A percentile compares a stretch with the other conserved stretches of the same genome.
Conservation (phyloP, 192 early-diverging fungal genomes). For the Diversispora epigaea region DNA sequence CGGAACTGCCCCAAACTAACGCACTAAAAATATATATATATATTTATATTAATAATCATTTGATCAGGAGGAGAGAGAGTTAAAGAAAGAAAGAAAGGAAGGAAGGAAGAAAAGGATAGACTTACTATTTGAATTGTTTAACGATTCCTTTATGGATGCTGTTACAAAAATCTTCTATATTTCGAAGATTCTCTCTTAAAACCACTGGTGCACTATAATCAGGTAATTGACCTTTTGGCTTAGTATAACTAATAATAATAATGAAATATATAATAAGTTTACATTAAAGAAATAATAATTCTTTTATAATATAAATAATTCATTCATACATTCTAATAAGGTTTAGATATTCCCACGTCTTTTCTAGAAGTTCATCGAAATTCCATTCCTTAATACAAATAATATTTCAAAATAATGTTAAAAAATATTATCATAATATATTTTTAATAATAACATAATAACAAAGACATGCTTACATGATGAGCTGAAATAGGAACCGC, state of each 20-base stretch:
- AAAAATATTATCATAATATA: background rate
- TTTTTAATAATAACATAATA: background rate
- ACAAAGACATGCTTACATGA: slow-evolving; percentile 6
- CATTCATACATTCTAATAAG: slow-evolving; percentile 70
- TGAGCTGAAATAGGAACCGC: slow-evolving; percentile 73
- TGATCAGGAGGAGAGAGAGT: background rate
- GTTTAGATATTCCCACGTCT: slow-evolving; percentile 72
- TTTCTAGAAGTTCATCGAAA: slow-evolving; percentile 91
- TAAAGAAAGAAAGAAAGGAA: background rate
- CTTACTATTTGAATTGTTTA: slow-evolving; percentile 83
- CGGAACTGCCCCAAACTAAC: slow-evolving; percentile 92
- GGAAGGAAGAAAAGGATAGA: background rate
- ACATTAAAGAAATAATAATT: background rate
- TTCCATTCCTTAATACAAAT: slow-evolving; percentile 58
- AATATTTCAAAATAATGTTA: too few species aligned
- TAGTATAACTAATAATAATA: slow-evolving; percentile 55
- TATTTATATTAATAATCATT: background rate
- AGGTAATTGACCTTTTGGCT: slow-evolving; percentile 93
- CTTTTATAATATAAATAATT: background rate
- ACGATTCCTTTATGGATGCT: slow-evolving; percentile 93
- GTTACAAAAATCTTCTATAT: slow-evolving; percentile 94
- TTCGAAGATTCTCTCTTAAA: slow-evolving; percentile 62
- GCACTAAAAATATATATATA: slow-evolving; percentile 50
- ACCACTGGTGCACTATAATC: slow-evolving; percentile 95
- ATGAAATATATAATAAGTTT: background rate